These are phyloP conservation scores for Lactifluus echinatus DNA, from an alignment of 768 basidiomycete genomes.

Conservation along the genomic window DNA sequence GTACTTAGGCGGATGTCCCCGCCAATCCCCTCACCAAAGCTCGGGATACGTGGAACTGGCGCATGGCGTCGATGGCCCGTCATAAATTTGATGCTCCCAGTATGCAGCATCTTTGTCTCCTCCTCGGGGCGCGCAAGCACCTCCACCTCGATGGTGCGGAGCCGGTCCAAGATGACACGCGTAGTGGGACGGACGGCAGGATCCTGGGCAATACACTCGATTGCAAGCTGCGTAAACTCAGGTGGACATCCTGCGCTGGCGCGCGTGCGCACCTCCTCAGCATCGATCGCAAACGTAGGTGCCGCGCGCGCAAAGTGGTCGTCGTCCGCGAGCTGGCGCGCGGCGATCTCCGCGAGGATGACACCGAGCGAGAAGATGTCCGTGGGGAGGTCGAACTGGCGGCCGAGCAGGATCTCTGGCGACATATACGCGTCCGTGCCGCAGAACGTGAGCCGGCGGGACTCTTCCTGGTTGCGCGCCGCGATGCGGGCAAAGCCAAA, in stretches of 20 bases:
- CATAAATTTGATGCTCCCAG: slow-evolving; percentile 83
- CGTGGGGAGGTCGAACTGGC: slow-evolving; percentile 88
- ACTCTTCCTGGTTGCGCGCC: slow-evolving; percentile 85
- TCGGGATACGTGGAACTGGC: slow-evolving; percentile 69
- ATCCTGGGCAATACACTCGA: slow-evolving; percentile 65
- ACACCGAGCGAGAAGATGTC: slow-evolving; percentile 93
- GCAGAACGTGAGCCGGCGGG: slow-evolving; percentile 74
- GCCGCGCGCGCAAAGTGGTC: slow-evolving; percentile 65
- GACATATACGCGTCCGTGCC: slow-evolving; percentile 97
- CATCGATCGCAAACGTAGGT: slow-evolving; percentile 72
- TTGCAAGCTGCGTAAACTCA: slow-evolving; percentile 63
- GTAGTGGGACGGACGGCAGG: slow-evolving; percentile 68
- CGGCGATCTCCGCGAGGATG: slow-evolving; percentile 87
- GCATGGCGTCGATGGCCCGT: slow-evolving; percentile 52
- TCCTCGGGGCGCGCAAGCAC: slow-evolving; percentile 59
- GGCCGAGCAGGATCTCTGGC: slow-evolving; percentile 86
- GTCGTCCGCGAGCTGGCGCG: slow-evolving; percentile 80
- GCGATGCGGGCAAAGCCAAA: slow-evolving; percentile 97
- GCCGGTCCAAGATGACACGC: slow-evolving; percentile 65
- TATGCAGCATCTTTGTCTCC: slow-evolving; percentile 65
- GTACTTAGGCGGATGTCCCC: slow-evolving; percentile 41
- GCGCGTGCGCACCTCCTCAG: slow-evolving; percentile 56
- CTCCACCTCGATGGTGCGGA: slow-evolving; percentile 77
- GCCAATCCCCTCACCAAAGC: slow-evolving; percentile 69
- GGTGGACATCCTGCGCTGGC: slow-evolving; percentile 72